Base-by-base conservation (phyloP, 1,284 basidiomycete species). In the Sanghuangporus sanghuang region DNA sequence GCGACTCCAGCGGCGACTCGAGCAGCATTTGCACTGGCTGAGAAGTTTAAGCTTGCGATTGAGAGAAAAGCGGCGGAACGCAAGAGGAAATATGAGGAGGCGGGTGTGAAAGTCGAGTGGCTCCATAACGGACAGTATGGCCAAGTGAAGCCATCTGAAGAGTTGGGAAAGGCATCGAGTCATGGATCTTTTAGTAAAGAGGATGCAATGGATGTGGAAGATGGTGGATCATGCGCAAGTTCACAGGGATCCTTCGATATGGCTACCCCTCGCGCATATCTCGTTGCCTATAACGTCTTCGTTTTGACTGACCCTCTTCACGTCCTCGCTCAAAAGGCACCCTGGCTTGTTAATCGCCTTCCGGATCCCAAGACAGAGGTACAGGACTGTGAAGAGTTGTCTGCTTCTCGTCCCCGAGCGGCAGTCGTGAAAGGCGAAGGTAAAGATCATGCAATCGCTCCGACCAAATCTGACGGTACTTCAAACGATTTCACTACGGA, bases 201-300 rank as follows among this genome's bases (percentile, higher is more conserved):
- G 53, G 60, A 58, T 44, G 16, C 60, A 35, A 62, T 59, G 64
- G 57, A 63, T 8, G 52, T 59, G 7, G 62, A 63, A 27, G 57
- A 63, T 16, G 16, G 36, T 18, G 62, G 54, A 14, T 11, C 40
- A 27, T 14, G 18, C 8, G 21, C n/a, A 3, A 32, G 40, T 35
- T 38, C 44, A 32, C 59, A 23, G 46, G 53, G 40, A 3, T 23
- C 58, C 6, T 12, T 14, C 11, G 11, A 21, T 6, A 40, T 21
- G 27, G 38, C 39, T n/a, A 40, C 44, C 14, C 64, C 64, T 36
- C 59, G 60, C 38, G 65, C 65, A 32, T 63, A 63, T 21, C 81
- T 88, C 4, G 73, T 93, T 49, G 73, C 81, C 61, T 98, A 97
- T 77, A 92, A 94, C 68, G 94, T 96, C 61, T 96, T 90, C 73